These are phyloP conservation scores for Chlorophyllum brunneum DNA, from an alignment of 768 basidiomycete genomes.

Conservation along the genomic window DNA sequence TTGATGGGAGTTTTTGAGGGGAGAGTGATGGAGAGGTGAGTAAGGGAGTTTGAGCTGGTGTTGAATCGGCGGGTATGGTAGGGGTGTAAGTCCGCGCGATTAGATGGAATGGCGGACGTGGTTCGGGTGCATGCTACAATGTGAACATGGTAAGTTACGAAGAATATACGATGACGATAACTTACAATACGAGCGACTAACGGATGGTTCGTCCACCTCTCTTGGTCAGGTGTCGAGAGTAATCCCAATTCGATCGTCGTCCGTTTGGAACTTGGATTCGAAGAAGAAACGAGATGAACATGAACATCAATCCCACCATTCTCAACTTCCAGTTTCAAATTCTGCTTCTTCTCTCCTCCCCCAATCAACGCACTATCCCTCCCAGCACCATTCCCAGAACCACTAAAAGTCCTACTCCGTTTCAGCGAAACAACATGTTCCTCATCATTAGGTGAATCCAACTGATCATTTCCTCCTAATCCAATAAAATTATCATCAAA, in stretches of 20 bases:
- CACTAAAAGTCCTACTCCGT: not conserved
- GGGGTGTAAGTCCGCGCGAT: constrained; percentile 28
- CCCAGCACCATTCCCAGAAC: not conserved
- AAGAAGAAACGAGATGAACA: constrained; percentile 31
- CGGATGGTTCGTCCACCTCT: constrained; percentile 20
- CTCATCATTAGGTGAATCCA: not conserved
- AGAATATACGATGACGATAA: constrained; percentile 7
- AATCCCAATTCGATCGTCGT: constrained; percentile 7
- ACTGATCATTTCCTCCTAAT: not conserved
- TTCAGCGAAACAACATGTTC: not conserved
- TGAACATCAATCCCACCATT: constrained; percentile 39
- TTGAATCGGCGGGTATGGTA: not conserved
- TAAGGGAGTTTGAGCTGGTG: too few relatives aligned
- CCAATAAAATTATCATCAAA: constrained; percentile 7
- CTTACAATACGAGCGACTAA: constrained; percentile 37
- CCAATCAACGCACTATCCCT: not conserved
- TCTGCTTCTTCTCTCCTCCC: constrained; percentile 20
- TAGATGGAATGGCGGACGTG: constrained; percentile 32
- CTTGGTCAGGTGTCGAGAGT: not conserved
- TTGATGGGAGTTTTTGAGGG: not conserved
- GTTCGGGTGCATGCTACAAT: constrained; percentile 31
- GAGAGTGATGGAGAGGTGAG: too few relatives aligned
- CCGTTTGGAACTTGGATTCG: constrained; percentile 13
- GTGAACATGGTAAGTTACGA: not conserved
- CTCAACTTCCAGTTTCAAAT: constrained; percentile 35